A percentile compares a stretch with the other conserved stretches of the same genome.
Conservation (phyloP, 805 yeast genomes). For the Kurtzmaniella cleridarum region DNA sequence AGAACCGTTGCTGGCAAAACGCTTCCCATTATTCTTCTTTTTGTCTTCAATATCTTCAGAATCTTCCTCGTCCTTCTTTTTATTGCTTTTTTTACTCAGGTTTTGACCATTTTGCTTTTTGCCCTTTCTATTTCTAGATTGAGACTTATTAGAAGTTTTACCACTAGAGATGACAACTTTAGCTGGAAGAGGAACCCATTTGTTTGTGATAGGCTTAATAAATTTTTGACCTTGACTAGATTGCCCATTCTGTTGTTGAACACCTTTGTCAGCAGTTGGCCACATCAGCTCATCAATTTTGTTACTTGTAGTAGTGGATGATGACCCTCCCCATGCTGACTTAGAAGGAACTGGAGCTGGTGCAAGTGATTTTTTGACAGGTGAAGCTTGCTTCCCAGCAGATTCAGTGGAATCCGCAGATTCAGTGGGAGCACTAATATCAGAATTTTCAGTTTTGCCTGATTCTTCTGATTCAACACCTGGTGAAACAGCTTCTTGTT, state of each 20-base stretch:
- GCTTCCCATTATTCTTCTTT: background rate
- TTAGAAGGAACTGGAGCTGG: constrained; percentile 43
- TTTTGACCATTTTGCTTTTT: constrained; percentile 9
- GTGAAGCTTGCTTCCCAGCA: constrained; percentile 7
- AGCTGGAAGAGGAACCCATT: constrained; percentile 42
- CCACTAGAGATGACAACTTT: constrained; percentile 36
- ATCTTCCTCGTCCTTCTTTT: constrained; percentile 8
- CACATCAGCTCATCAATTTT: constrained; percentile 38
- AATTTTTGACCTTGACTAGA: constrained; percentile 22
- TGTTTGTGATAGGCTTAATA: constrained; percentile 36
- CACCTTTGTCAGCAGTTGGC: constrained; percentile 37
- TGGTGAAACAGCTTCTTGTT: constrained; percentile 3
- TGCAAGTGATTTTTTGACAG: constrained; percentile 29
- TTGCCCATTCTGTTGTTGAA: constrained; percentile 3
- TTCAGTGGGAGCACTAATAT: constrained; percentile 5
- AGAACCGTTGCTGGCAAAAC: constrained; percentile 1
- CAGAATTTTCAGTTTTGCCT: constrained; percentile 3
- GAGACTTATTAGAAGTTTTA: constrained; percentile 16
- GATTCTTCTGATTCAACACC: constrained; percentile 7
- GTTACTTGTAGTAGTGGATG: constrained; percentile 9
- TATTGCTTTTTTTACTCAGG: constrained; percentile 3
- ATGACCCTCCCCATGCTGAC: constrained; percentile 36
- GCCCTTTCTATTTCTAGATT: constrained; percentile 22
- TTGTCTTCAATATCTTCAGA: background rate
- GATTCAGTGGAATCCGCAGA: constrained; percentile 3